Evolutionary conservation across 768 basidiomycete species (phyloP), one percentile per base, ranked within the genome.

Genomic region (Tricholoma terreum): DNA sequence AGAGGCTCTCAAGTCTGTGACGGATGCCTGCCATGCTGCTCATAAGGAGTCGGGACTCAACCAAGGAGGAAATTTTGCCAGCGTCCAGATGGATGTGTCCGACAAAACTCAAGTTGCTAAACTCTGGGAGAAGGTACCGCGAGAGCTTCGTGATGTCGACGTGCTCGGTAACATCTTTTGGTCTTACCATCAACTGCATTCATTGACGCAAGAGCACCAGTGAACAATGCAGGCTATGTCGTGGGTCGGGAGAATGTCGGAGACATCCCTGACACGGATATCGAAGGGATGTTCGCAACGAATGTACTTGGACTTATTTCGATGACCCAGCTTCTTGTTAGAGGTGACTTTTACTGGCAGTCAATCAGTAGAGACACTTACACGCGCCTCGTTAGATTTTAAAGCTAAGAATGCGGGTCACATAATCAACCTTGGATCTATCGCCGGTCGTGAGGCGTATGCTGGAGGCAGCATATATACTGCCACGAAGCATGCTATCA

Each of bases 391-490:
- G n/a, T 6, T 63, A 91, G 90, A 89, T 57, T 92, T 94, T 77
- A 92, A 89, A 69, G 79, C 75, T 54, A 86, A 81, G 68, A 84
- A 87, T 65, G 75, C 84, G 4, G 92, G 93, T 0, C 94, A 95
- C 75, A 77, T 99, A 63, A 98, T 99, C 75, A 96, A 97, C 72
- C 77, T 99, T 50, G 95, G 97, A 7, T 96, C 94, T 10, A 83
- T 99, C 57, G 95, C 97, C 11, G 94, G 90, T 50, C 76, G 80
- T 8, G 94, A 94, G 66, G 70, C 96, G 4, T 98, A 98, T 67
- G 84, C 86, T 11, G 95, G 94, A 27, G 97, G 95, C 7, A 82
- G 87, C 60, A 90, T 98, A 63, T 98, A 97, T 73, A 92, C 87
- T 59, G 96, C 96, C 4, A 95, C 94, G 12, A 94, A 94, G 66